Percentiles rank a stretch among this genome's conserved stretches.
These are phyloP conservation scores for Zea mays DNA, from an alignment of 176 grass and related monocot genomes.

Conservation along the genomic window DNA sequence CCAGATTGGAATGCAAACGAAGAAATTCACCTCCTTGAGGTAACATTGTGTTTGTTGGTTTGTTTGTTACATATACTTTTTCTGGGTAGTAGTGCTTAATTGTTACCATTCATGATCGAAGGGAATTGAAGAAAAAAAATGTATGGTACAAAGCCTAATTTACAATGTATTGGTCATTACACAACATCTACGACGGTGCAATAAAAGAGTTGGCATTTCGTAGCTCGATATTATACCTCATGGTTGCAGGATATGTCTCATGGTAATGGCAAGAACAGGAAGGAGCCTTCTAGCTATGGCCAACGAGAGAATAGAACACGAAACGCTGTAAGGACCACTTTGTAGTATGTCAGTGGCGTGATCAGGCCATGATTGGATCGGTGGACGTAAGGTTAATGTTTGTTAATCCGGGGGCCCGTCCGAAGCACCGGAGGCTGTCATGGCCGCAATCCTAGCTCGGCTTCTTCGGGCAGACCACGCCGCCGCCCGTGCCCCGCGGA, in stretches of 20 bases:
- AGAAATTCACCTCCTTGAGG: constrained; percentile 95
- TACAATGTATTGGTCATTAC: constrained; percentile 95
- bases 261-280: constrained; percentile 93
- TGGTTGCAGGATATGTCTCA: constrained; percentile 83
- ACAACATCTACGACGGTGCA: constrained; percentile 34
- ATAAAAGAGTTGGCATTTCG: constrained; percentile 13
- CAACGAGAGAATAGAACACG: neutral
- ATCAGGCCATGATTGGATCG: neutral
- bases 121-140: constrained; percentile 80
- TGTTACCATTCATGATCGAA: constrained; percentile 42
- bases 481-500: neutral
- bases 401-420: neutral
- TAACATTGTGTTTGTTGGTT: constrained; percentile 14
- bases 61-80: constrained; percentile 19
- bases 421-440: neutral
- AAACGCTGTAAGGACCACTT: neutral
- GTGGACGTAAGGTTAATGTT: neutral
- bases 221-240: constrained; percentile 23
- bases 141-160: constrained; percentile 93
- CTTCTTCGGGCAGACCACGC: neutral
- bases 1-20: constrained; percentile 97
- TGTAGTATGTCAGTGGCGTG: neutral
- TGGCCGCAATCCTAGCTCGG: neutral
- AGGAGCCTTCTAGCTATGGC: constrained; percentile 89
- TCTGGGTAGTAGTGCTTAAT: neutral